Percentiles rank a stretch among this genome's conserved stretches.
Conservation (phyloP, 805 yeast species). For the Blastobotrys attinorum region DNA sequence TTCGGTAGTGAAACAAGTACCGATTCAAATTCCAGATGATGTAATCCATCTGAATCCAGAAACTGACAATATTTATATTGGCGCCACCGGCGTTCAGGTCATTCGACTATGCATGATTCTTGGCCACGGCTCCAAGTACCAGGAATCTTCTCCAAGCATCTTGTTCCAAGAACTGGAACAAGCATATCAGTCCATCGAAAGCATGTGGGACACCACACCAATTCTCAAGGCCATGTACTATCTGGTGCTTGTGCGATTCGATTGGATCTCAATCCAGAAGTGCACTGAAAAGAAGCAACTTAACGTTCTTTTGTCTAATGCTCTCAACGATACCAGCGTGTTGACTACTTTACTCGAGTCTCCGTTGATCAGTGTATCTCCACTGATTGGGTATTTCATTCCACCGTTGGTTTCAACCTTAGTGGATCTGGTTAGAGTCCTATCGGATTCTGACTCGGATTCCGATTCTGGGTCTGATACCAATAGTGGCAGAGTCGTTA, state of each 20-base stretch:
- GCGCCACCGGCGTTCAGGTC: conserved; percentile 13
- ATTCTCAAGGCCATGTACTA: conserved; percentile 19
- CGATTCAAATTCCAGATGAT: conserved; percentile 20
- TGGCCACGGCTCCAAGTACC: conserved; percentile 6
- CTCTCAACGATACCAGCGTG: conserved; percentile 9
- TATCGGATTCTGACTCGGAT: background rate
- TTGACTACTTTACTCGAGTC: conserved; percentile 15
- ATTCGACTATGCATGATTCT: conserved; percentile 14
- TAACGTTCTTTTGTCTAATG: background rate
- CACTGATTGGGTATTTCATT: conserved; percentile 14
- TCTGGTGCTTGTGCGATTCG: conserved; percentile 5
- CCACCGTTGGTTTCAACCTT: conserved; percentile 13
- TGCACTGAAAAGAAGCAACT: background rate
- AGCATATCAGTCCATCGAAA: conserved; percentile 10
- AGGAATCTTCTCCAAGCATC: background rate
- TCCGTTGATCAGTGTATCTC: conserved; percentile 18
- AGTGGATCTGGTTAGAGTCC: background rate
- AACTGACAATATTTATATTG: conserved; percentile 11
- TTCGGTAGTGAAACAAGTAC: conserved; percentile 18
- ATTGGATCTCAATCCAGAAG: conserved; percentile 2
- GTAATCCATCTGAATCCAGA: conserved; percentile 16
- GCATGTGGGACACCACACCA: conserved; percentile 20
- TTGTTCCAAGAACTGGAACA: conserved; percentile 1
- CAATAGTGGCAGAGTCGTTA: background rate
- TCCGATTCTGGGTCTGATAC: background rate